phyloP scores from a whole-genome alignment of 2,329 filamentous ascomycete species.

The Fusarium chlamydosporum region DNA sequence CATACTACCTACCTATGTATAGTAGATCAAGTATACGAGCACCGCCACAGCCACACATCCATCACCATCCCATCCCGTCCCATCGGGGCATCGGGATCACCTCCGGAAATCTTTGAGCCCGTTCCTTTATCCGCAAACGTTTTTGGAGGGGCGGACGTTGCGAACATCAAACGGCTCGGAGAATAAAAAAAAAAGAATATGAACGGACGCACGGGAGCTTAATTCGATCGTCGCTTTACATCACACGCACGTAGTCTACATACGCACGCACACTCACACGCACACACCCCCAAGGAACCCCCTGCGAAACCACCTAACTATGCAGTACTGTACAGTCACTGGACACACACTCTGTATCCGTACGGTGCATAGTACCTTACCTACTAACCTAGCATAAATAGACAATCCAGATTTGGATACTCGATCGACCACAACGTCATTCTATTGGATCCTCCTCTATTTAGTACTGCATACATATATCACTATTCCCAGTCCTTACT shows the following conservation, averaged over 20 bases:
- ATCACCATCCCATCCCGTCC: neutral
- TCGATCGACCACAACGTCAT: slow-evolving; percentile 14
- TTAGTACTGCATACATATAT: slow-evolving; percentile 1
- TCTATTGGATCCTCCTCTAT: slow-evolving; percentile 24
- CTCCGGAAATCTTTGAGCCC: neutral
- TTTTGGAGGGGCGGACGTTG: slow-evolving; percentile 10
- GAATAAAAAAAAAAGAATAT: slow-evolving; percentile 4
- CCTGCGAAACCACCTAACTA: slow-evolving; percentile 29
- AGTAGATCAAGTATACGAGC: neutral
- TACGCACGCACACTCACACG: neutral
- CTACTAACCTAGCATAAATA: neutral
- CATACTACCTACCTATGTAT: no score
- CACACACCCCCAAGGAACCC: slow-evolving; percentile 25
- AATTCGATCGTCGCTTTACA: slow-evolving; percentile 4
- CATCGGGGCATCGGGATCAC: slow-evolving; percentile 1
- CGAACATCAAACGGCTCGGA: slow-evolving; percentile 17
- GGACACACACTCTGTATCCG: no score
- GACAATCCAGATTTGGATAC: slow-evolving; percentile 23
- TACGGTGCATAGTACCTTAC: neutral
- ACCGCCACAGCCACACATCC: slow-evolving; percentile 3
- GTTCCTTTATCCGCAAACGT: neutral
- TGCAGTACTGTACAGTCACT: neutral
- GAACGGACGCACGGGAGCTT: slow-evolving; percentile 5
- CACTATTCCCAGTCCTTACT: slow-evolving; percentile 8
- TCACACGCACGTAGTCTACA: neutral